A percentile compares a stretch with the other conserved stretches of the same genome.
phyloP scores from a whole-genome alignment of 805 yeast genomes.

The Suhomyces vadensis region DNA sequence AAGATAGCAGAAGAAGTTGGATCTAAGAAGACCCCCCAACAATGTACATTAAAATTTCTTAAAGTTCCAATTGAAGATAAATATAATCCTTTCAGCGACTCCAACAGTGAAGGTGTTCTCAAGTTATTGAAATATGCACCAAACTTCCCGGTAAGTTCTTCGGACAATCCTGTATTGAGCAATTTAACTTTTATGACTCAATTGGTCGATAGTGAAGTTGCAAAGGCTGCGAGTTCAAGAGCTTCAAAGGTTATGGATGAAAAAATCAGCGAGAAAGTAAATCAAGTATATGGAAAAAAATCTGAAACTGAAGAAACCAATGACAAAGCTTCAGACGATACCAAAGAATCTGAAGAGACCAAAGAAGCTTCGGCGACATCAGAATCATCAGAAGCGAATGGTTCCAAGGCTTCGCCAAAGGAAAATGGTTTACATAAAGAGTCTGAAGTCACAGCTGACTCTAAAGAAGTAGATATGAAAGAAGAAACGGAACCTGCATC shows the following conservation, averaged over 20 bases:
- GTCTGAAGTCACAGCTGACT: constrained; percentile 10
- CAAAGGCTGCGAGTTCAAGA: constrained; percentile 72
- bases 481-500: not conserved
- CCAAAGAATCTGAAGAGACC: constrained; percentile 5
- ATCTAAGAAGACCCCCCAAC: constrained; percentile 70
- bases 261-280: constrained; percentile 39
- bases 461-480: constrained; percentile 5
- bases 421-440: constrained; percentile 5
- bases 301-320: constrained; percentile 11
- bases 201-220: constrained; percentile 82
- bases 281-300: constrained; percentile 27
- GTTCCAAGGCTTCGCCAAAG: constrained; percentile 5
- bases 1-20: constrained; percentile 63
- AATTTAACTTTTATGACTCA: constrained; percentile 88
- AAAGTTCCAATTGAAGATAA: constrained; percentile 80
- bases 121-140: constrained; percentile 83
- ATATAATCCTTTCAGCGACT: constrained; percentile 44
- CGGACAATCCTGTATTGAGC: constrained; percentile 91
- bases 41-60: constrained; percentile 77
- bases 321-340: constrained; percentile 7
- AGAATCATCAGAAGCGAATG: constrained; percentile 17
- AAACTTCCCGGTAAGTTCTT: constrained; percentile 77
- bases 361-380: constrained; percentile 7
- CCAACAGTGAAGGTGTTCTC: constrained; percentile 44
- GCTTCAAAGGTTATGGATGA: constrained; percentile 56